Evolutionary conservation across 2,329 filamentous ascomycete species (phyloP).

Genomic region (Xylariaceae sp.): DNA sequence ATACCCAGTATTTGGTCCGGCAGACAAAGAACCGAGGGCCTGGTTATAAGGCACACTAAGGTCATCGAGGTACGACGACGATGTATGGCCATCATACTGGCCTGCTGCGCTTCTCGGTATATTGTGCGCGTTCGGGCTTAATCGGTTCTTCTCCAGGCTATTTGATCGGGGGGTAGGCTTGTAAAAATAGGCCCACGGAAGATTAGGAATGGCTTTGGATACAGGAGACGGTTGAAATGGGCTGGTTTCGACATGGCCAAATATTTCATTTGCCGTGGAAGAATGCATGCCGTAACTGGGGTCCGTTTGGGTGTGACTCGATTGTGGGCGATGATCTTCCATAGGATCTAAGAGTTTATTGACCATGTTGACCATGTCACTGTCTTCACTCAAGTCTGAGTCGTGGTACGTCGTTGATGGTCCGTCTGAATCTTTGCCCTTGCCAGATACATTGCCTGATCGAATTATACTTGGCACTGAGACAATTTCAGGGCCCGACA

Average conservation of each 20-base stretch:
- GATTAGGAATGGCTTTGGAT: conserved; percentile 38
- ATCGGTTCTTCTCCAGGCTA: conserved; percentile 24
- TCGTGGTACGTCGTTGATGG: conserved; percentile 19
- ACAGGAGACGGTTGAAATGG: conserved; percentile 34
- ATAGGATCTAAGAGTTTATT: conserved; percentile 36
- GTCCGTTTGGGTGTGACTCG: conserved; percentile 35
- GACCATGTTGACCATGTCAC: conserved; percentile 42
- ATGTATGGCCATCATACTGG: conserved; percentile 22
- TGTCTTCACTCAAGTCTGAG: conserved; percentile 33
- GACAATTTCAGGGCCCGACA: background rate
- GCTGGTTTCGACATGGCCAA: conserved; percentile 39
- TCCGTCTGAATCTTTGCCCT: conserved; percentile 19
- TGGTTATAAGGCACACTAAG: conserved; percentile 17
- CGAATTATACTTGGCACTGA: background rate
- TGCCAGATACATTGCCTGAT: conserved; percentile 4
- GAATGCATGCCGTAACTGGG: conserved; percentile 55
- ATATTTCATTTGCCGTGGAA: conserved; percentile 47
- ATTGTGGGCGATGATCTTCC: conserved; percentile 27
- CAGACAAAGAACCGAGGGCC: conserved; percentile 8
- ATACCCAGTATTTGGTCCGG: conserved; percentile 5
- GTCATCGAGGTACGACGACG: conserved; percentile 25
- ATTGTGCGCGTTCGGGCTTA: conserved; percentile 19
- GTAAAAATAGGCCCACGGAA: conserved; percentile 52
- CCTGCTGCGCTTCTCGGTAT: conserved; percentile 26
- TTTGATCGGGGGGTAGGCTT: conserved; percentile 26